These are phyloP conservation scores for Phytophthora sojae DNA, from an alignment of 352 stramenopile genomes.

Conservation along the genomic window DNA sequence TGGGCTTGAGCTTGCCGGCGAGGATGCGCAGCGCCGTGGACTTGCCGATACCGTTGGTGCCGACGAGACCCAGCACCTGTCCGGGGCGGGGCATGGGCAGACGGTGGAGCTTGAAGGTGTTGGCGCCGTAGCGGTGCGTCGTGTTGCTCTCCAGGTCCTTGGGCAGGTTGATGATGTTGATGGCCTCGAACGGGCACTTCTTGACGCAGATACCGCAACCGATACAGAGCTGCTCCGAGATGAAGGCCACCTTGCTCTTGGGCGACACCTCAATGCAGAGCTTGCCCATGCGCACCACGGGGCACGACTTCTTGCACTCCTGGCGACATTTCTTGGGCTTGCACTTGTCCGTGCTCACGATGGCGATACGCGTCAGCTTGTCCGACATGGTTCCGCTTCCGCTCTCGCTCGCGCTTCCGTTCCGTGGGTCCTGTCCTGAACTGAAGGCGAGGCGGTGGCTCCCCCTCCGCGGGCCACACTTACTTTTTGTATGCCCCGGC, in stretches of 20 bases:
- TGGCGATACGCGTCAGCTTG: slow-evolving; percentile 98
- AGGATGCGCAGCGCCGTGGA: slow-evolving; percentile 99
- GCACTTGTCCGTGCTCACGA: slow-evolving; percentile 98
- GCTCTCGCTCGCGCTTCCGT: slow-evolving; percentile 17
- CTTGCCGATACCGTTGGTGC: slow-evolving; percentile 99
- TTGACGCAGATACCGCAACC: slow-evolving; percentile 99
- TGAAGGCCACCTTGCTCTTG: slow-evolving; percentile 98
- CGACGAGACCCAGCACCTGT: slow-evolving; percentile 98
- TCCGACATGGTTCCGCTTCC: slow-evolving; percentile 70
- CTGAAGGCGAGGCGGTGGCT: slow-evolving; percentile 20
- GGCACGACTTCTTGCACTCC: slow-evolving; percentile 99
- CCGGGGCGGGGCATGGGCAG: slow-evolving; percentile 98
- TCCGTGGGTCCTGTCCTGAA: slow-evolving; percentile 37
- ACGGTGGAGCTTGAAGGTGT: slow-evolving; percentile 99
- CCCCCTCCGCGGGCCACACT: slow-evolving; percentile 22
- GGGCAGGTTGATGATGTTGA: slow-evolving; percentile 99
- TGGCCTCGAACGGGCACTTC: slow-evolving; percentile 99
- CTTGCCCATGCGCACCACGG: slow-evolving; percentile 99
- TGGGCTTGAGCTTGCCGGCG: slow-evolving; percentile 99
- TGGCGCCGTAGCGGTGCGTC: slow-evolving; percentile 99
- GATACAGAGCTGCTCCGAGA: slow-evolving; percentile 99
- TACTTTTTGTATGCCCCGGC: slow-evolving; percentile 21
- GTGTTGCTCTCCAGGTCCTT: slow-evolving; percentile 99
- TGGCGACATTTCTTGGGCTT: slow-evolving; percentile 99
- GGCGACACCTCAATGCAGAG: slow-evolving; percentile 98